Evolutionary conservation across 805 yeast species (phyloP), one percentile per base, ranked within the genome.

Genomic region (Henningerozyma blattae): DNA sequence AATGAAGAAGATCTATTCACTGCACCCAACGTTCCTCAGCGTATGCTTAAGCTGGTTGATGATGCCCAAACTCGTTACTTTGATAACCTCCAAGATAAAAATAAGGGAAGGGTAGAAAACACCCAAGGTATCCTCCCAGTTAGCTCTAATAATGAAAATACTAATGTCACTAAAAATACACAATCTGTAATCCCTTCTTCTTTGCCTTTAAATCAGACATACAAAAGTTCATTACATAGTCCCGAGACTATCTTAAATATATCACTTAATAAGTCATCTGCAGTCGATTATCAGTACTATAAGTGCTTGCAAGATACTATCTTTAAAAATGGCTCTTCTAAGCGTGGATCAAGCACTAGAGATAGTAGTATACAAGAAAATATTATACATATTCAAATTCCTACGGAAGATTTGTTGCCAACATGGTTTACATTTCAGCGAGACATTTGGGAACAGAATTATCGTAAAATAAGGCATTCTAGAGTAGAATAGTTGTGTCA

Each of bases 341-440:
- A n/a, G n/a, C n/a, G n/a, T n/a, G n/a, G n/a, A n/a, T n/a, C n/a
- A n/a, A n/a, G n/a, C n/a, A n/a, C n/a, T n/a, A n/a, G n/a, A 70
- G 16, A 40, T 34, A 27, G 58, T 36, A 5, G 27, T 41, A 17
- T 37, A 32, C 42, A 6, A 10, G 7, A 6, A 5, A 24, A 9
- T 24, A n/a, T 24, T 15, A 12, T 24, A 24, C n/a, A 24, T 6
- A 48, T 75, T 34, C 61, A 59, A 33, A 63, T 81, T 5, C 94
- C 94, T 0, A 59, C 66, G 7, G 85, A 76, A 33, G 56, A 63
- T 10, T 61, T 67, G 27, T 61, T 85, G n/a, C 94, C 94, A 0
- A 60, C 51, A 2, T 85, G 95, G 95, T 82, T 83, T 45, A 61
- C 61, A 15, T 54, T 59, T 20, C 81, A 80, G 37, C 54, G 87